phyloP scores from a whole-genome alignment of 805 yeast species.

The Yamadazyma insecticola region DNA sequence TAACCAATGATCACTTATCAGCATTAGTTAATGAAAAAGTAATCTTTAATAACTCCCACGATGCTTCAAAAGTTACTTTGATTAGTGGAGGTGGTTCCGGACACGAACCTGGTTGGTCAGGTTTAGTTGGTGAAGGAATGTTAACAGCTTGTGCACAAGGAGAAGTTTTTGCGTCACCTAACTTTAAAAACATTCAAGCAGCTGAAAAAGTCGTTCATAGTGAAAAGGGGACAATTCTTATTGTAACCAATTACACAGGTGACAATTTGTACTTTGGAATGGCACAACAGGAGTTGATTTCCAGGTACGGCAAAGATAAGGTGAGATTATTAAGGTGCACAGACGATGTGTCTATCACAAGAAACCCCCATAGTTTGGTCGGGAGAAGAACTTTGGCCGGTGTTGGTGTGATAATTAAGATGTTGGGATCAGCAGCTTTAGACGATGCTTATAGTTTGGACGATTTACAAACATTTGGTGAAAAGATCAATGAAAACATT shows the following conservation, averaged over 20 bases:
- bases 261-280: conserved; percentile 36
- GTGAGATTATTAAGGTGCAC: conserved; percentile 24
- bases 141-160: conserved; percentile 38
- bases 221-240: conserved; percentile 28
- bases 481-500: conserved; percentile 17
- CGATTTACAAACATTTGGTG: conserved; percentile 23
- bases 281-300: conserved; percentile 33
- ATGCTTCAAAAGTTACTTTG: conserved; percentile 21
- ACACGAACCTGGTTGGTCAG: conserved; percentile 40
- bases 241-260: conserved; percentile 36
- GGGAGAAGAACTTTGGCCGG: conserved; percentile 37
- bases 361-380: conserved; percentile 23
- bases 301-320: conserved; percentile 24
- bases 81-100: conserved; percentile 43
- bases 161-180: conserved; percentile 39
- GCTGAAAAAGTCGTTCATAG: conserved; percentile 32
- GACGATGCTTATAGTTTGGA: conserved; percentile 18
- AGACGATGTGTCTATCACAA: conserved; percentile 35
- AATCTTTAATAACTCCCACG: conserved; percentile 26
- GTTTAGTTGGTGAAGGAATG: conserved; percentile 36
- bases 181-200: conserved; percentile 32
- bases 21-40: conserved; percentile 36
- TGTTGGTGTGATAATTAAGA: conserved; percentile 22
- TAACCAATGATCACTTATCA: conserved; percentile 33
- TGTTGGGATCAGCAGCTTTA: conserved; percentile 27